A percentile compares a stretch with the other conserved stretches of the same genome.
Evolutionary conservation across 495 filamentous ascomycete genomes (phyloP).

Genomic region (Pyronema domesticum): DNA sequence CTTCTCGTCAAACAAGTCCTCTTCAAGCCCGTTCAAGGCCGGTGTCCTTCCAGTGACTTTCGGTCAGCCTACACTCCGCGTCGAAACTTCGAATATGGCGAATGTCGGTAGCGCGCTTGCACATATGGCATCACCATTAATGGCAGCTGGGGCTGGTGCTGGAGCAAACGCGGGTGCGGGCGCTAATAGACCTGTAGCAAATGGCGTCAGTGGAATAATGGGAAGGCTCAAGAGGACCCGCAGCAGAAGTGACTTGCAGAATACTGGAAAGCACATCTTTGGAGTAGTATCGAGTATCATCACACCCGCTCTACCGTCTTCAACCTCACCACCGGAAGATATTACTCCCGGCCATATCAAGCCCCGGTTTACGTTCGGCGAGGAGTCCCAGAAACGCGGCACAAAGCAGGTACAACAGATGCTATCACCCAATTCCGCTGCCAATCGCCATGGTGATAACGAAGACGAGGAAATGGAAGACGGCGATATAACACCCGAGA

Average conservation of each 20-base stretch:
- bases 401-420: conserved; percentile 16
- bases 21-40: background rate
- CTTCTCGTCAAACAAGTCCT: background rate
- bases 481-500: conserved; percentile 31
- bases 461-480: conserved; percentile 38
- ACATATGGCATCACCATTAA: conserved; percentile 12
- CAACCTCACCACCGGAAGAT: background rate
- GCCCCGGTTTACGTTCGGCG: conserved; percentile 18
- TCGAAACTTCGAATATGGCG: conserved; percentile 9
- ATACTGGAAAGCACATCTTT: conserved; percentile 13
- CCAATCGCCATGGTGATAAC: conserved; percentile 31
- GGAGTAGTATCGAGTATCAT: conserved; percentile 18
- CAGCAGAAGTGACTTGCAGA: conserved; percentile 7
- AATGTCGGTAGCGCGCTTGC: conserved; percentile 17
- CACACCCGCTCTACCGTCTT: background rate
- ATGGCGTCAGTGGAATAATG: background rate
- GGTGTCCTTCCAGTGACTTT: background rate
- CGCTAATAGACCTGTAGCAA: background rate
- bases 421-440: conserved; percentile 26
- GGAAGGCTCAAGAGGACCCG: background rate
- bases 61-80: background rate
- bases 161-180: background rate
- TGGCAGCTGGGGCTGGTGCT: conserved; percentile 12
- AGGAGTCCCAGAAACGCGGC: conserved; percentile 19
- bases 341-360: background rate